Evolutionary conservation across 345 rosid species (phyloP), one percentile per base, ranked within the genome.

Genomic region (Reutealis trisperma): DNA sequence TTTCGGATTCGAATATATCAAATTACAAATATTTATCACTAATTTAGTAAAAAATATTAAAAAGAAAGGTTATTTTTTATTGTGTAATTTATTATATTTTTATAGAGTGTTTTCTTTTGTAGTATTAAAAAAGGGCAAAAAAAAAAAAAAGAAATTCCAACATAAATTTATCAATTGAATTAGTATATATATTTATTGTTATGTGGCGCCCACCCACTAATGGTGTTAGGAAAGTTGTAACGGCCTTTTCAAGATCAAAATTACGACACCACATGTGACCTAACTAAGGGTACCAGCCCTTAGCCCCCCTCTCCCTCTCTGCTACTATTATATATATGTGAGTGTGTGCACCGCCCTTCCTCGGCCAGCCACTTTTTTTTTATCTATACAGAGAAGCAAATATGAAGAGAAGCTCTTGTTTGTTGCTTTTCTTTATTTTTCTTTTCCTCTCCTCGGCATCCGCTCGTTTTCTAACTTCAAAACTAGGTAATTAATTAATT

Each of bases 401-500:
- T 12, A 86, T 79, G 85, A 83, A 77, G 69, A 25, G 25, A 61
- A 70, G 21, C 12, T 52, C 11, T 34, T 19, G 18, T 51, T 34
- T 37, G 11, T 63, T 67, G 47, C 55, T 81, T 27, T 4, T 69
- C 32, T 59, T 83, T 32, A 64, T 83, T 44, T 76, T 83, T 60
- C 19, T 79, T 15, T 71, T 76, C 12, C 24, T 81, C 19, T 54
- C 27, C 60, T 63, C 78, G 14, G 15, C 81, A 16, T 82, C 76
- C 78, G 81, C 84, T 57, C 87, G 84, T 77, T 75, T 71, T 25
- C 76, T 83, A 2, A 7, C 70, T 10, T 76, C 57, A 2, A 63
- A 32, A 12, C 86, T 72, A 79, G 85, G 88, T 83, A 70, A 2
- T n/a, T 22, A 15, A 15, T 54, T 54, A 18, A 54, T 54, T 16